Percentiles rank a stretch among this genome's conserved stretches.
Evolutionary conservation across 2,329 filamentous ascomycete species (phyloP).

Genomic region (Pseudocercospora eumusae): DNA sequence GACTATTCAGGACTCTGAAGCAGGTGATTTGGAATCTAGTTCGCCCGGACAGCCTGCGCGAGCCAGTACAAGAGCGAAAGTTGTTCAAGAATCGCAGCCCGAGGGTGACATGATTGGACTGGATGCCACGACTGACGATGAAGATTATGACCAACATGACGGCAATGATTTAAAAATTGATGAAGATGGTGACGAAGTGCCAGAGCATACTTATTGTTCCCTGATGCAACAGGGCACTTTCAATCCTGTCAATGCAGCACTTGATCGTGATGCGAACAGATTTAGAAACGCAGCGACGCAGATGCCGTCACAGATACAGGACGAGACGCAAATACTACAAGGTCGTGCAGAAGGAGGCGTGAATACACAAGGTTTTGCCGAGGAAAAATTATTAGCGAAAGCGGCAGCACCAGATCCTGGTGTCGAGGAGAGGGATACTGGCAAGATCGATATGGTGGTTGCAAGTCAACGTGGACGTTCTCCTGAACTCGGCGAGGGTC

Average conservation of each 20-base stretch:
- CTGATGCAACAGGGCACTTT: constrained; percentile 26
- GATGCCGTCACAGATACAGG: constrained; percentile 12
- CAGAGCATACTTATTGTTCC: constrained; percentile 6
- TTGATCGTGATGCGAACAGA: constrained; percentile 26
- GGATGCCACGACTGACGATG: constrained; percentile 6
- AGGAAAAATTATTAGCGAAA: constrained; percentile 1
- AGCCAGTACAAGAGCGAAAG: not conserved
- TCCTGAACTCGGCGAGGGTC: constrained; percentile 1
- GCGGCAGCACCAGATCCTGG: not conserved
- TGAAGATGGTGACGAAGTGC: constrained; percentile 7
- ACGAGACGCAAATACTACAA: not conserved
- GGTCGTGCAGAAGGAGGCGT: not conserved
- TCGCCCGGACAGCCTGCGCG: not conserved
- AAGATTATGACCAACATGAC: constrained; percentile 12
- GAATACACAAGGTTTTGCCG: not conserved
- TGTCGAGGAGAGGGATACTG: not conserved
- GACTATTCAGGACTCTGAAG: constrained; percentile 25
- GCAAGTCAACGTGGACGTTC: not conserved
- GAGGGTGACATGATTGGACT: constrained; percentile 8
- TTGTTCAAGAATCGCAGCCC: constrained; percentile 15
- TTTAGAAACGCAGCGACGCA: constrained; percentile 23
- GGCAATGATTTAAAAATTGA: not conserved
- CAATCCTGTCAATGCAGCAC: constrained; percentile 26
- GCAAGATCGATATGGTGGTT: not conserved
- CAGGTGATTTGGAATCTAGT: constrained; percentile 15